These are phyloP conservation scores for Escovopsis sp. DNA, from an alignment of 2,329 filamentous ascomycete genomes.

Conservation along the genomic window DNA sequence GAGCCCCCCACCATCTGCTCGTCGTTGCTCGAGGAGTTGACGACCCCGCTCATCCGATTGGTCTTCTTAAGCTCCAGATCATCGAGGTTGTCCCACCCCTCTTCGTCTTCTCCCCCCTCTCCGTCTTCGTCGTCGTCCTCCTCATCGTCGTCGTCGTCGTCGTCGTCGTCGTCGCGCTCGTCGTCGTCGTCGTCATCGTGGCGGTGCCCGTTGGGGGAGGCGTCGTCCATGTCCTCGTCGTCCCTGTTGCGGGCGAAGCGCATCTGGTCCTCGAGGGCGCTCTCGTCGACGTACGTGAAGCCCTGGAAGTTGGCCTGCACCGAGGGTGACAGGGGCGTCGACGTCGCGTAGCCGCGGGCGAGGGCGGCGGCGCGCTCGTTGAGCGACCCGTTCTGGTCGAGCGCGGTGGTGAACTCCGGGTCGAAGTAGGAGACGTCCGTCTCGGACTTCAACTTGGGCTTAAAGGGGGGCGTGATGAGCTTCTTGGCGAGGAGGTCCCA, in stretches of 20 bases:
- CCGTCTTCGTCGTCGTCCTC: conserved; percentile 41
- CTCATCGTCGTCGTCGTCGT: conserved; percentile 45
- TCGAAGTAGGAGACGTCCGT: conserved; percentile 97
- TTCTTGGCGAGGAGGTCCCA: conserved; percentile 83
- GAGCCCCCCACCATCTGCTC: conserved; percentile 48
- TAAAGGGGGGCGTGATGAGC: conserved; percentile 89
- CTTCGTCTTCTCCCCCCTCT: conserved; percentile 25
- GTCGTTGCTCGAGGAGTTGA: conserved; percentile 41
- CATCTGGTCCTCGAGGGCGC: conserved; percentile 80
- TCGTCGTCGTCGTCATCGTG: conserved; percentile 45
- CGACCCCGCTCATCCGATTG: conserved; percentile 51
- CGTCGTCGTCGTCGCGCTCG: conserved; percentile 21
- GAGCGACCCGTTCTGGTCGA: conserved; percentile 73
- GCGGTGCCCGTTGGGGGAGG: conserved; percentile 25
- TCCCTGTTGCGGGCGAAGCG: conserved; percentile 28
- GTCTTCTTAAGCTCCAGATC: conserved; percentile 36
- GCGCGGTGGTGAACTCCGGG: conserved; percentile 90
- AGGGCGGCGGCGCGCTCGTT: conserved; percentile 83
- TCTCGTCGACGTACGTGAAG: conserved; percentile 98
- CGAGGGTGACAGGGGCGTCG: conserved; percentile 83
- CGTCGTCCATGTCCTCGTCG: conserved; percentile 47
- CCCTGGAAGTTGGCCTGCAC: conserved; percentile 98
- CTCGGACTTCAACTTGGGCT: conserved; percentile 90
- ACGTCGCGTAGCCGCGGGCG: conserved; percentile 72
- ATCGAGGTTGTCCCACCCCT: conserved; percentile 45